Evolutionary conservation across 2,329 filamentous ascomycete species (phyloP).

Genomic region (Fusarium irregulare): DNA sequence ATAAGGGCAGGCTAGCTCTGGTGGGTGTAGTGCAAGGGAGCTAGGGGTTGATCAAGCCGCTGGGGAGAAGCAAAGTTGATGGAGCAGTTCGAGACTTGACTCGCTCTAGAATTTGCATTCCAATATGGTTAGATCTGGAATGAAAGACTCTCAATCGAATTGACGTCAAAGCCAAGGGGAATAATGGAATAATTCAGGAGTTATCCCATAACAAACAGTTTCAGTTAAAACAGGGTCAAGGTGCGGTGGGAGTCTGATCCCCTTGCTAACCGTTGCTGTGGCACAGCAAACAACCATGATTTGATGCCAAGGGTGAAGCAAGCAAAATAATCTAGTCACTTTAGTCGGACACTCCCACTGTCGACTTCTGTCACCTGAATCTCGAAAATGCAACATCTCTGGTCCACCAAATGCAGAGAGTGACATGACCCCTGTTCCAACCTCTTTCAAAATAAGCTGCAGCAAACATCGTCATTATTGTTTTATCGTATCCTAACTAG

Average conservation of each 20-base stretch:
- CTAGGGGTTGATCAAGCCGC: slow-evolving; percentile 24
- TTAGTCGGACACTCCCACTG: not conserved
- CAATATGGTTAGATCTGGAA: slow-evolving; percentile 20
- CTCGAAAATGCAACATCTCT: not conserved
- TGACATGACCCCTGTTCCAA: not conserved
- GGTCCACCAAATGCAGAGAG: not conserved
- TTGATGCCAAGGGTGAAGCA: too few species aligned
- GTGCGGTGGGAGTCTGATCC: not conserved
- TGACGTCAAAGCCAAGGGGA: not conserved
- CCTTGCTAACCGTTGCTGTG: not conserved
- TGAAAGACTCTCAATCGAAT: not conserved
- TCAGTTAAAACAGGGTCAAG: not conserved
- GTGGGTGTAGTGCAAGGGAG: slow-evolving; percentile 8
- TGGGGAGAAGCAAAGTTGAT: not conserved
- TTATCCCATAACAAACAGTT: not conserved
- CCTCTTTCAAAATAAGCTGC: not conserved
- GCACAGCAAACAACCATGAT: not conserved
- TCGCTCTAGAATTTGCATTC: slow-evolving; percentile 22
- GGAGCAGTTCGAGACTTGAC: slow-evolving; percentile 8
- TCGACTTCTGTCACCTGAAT: not conserved
- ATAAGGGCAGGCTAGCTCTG: not conserved
- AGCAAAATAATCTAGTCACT: not conserved
- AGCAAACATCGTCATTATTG: not conserved
- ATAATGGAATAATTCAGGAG: slow-evolving; percentile 1
- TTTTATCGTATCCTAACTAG: slow-evolving; percentile 40